phyloP scores from a whole-genome alignment of 805 yeast species.

The Lachancea lanzarotensis region DNA sequence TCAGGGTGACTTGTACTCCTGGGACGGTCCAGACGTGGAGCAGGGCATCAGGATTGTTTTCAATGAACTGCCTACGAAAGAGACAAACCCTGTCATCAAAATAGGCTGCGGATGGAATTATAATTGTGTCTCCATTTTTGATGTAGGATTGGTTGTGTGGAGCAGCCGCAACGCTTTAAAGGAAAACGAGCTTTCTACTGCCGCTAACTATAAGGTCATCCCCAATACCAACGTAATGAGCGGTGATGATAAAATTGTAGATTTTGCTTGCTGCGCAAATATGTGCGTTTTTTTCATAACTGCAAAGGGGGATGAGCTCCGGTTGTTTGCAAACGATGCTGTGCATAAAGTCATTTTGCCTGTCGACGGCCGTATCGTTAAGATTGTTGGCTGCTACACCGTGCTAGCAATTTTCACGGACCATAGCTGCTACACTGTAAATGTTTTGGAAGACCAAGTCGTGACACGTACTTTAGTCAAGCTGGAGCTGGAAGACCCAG shows the following conservation, averaged over 20 bases:
- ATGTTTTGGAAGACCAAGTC: constrained; percentile 16
- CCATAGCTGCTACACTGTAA: constrained; percentile 34
- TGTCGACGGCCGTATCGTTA: constrained; percentile 36
- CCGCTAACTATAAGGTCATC: constrained; percentile 38
- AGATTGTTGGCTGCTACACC: constrained; percentile 49
- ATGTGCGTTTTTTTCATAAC: constrained; percentile 46
- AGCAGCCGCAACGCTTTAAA: constrained; percentile 30
- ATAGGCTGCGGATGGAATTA: constrained; percentile 65
- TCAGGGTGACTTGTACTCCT: constrained; percentile 44
- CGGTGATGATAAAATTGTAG: constrained; percentile 39
- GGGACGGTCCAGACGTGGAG: constrained; percentile 46
- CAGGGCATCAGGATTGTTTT: constrained; percentile 43
- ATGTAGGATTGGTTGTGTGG: constrained; percentile 58
- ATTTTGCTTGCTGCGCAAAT: constrained; percentile 46
- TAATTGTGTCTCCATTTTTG: constrained; percentile 43
- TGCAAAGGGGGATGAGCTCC: constrained; percentile 36
- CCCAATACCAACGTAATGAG: constrained; percentile 39
- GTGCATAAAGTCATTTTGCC: constrained; percentile 18
- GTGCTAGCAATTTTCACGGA: constrained; percentile 51
- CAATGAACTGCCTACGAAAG: constrained; percentile 19
- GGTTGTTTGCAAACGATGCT: constrained; percentile 26
- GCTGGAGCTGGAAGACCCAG: constrained; percentile 30
- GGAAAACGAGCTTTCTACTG: constrained; percentile 27
- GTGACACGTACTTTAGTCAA: constrained; percentile 11
- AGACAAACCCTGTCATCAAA: constrained; percentile 35